A percentile compares a stretch with the other conserved stretches of the same genome.
Conservation (phyloP, 2,329 filamentous ascomycete species). For the Fusarium pseudonygamai region DNA sequence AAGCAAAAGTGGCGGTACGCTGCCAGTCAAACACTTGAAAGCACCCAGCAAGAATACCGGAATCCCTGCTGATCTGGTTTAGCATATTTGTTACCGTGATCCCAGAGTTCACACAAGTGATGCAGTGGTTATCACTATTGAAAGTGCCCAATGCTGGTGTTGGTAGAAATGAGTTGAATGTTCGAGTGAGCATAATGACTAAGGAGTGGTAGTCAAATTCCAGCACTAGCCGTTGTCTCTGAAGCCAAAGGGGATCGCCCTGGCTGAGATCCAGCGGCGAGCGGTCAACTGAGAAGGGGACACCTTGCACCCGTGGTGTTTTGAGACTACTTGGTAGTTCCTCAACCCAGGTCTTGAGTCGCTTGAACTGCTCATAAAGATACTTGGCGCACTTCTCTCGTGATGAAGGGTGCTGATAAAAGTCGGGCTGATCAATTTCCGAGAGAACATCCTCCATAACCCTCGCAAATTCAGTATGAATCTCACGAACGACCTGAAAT, state of each 20-base stretch:
- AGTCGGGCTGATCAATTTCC: constrained; percentile 23
- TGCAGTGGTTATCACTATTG: constrained; percentile 41
- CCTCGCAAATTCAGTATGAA: constrained; percentile 23
- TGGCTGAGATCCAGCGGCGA: constrained; percentile 45
- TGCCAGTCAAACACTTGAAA: constrained; percentile 44
- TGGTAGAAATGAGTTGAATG: constrained; percentile 51
- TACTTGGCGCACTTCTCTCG: constrained; percentile 44
- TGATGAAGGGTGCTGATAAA: constrained; percentile 38
- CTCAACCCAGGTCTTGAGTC: constrained; percentile 41
- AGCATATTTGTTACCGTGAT: constrained; percentile 43
- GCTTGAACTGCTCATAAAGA: constrained; percentile 44
- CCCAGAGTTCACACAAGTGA: constrained; percentile 38
- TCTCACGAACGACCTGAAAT: constrained; percentile 27
- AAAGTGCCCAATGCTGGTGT: constrained; percentile 41
- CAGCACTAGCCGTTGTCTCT: constrained; percentile 52
- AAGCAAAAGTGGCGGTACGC: constrained; percentile 34
- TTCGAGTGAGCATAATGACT: constrained; percentile 50
- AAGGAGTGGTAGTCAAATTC: constrained; percentile 56
- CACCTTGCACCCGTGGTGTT: constrained; percentile 46
- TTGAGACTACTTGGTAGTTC: constrained; percentile 52
- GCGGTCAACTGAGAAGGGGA: constrained; percentile 52
- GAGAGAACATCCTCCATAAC: constrained; percentile 27
- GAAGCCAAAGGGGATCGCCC: constrained; percentile 54
- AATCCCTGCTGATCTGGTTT: constrained; percentile 40
- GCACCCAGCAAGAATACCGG: constrained; percentile 43